Evolutionary conservation across 2,329 filamentous ascomycete species (phyloP).

Genomic region (Drechslerella coelobrocha): DNA sequence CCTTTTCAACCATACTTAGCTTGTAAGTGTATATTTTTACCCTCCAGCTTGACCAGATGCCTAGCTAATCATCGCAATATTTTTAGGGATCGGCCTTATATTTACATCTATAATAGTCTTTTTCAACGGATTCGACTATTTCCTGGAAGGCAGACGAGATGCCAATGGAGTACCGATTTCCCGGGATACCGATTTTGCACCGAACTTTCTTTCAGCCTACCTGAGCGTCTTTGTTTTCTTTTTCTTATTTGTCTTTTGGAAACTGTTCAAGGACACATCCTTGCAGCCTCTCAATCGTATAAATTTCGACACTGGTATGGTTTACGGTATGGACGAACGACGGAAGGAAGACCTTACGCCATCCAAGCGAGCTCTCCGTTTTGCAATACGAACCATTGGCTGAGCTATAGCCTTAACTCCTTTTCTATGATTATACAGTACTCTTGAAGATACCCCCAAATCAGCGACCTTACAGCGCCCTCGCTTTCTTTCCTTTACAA

Average conservation of each 20-base stretch:
- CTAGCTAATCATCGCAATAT: neutral
- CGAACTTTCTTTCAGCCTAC: constrained; percentile 68
- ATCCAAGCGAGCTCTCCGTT: constrained; percentile 42
- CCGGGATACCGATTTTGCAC: constrained; percentile 55
- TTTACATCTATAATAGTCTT: constrained; percentile 71
- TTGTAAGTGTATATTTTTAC: constrained; percentile 21
- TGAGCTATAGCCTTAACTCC: constrained; percentile 1
- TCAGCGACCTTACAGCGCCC: constrained; percentile 23
- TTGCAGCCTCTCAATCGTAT: constrained; percentile 60
- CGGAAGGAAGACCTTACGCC: constrained; percentile 36
- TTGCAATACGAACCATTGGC: constrained; percentile 42
- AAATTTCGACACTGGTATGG: constrained; percentile 51
- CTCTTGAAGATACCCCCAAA: constrained; percentile 32
- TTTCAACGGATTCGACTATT: constrained; percentile 72
- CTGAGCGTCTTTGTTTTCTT: constrained; percentile 70
- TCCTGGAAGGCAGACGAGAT: constrained; percentile 68
- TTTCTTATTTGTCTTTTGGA: constrained; percentile 68
- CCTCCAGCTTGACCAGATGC: too few species aligned
- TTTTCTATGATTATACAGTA: constrained; percentile 11
- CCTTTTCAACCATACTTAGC: constrained; percentile 49
- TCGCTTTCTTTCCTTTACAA: constrained; percentile 2
- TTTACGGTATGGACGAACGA: constrained; percentile 45
- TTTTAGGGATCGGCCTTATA: constrained; percentile 64
- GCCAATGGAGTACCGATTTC: constrained; percentile 33
- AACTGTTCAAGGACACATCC: constrained; percentile 69